Evolutionary conservation across 2,329 filamentous ascomycete genomes (phyloP).

Genomic region (Fusarium dlaminii): DNA sequence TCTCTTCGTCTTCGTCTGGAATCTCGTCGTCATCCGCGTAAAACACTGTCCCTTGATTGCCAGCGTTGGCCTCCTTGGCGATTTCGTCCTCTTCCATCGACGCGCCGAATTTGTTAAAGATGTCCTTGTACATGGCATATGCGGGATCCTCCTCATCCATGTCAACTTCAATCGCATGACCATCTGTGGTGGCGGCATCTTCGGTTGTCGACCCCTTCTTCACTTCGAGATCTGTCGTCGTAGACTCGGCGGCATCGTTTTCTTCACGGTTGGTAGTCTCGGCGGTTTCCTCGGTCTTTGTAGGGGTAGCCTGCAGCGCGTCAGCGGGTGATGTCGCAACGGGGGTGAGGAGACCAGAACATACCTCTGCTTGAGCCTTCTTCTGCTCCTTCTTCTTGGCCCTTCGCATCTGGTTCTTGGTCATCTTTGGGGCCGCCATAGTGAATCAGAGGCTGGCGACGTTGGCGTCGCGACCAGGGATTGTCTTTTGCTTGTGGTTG

Average conservation of each 20-base stretch:
- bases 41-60: constrained; percentile 86
- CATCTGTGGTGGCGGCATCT: constrained; percentile 54
- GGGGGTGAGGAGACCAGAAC: background rate
- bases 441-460: constrained; percentile 45
- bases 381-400: constrained; percentile 96
- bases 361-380: constrained; percentile 67
- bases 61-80: constrained; percentile 70
- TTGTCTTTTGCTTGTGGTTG: constrained; percentile 41
- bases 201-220: constrained; percentile 50
- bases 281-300: constrained; percentile 28
- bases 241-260: constrained; percentile 47
- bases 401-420: constrained; percentile 93
- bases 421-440: constrained; percentile 77
- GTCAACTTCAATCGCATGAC: constrained; percentile 67
- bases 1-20: constrained; percentile 82
- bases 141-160: constrained; percentile 78
- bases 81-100: constrained; percentile 69
- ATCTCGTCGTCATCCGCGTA: constrained; percentile 87
- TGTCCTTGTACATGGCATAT: constrained; percentile 83
- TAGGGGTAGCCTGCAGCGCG: constrained; percentile 32
- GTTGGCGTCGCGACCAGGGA: constrained; percentile 39
- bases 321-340: constrained; percentile 11
- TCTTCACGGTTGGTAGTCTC: constrained; percentile 38
- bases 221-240: constrained; percentile 53
- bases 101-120: constrained; percentile 83